Percentiles rank a stretch among this genome's conserved stretches.
These are phyloP conservation scores for Ganoderma leucocontextum DNA, from an alignment of 1,284 basidiomycete species.

Conservation along the genomic window DNA sequence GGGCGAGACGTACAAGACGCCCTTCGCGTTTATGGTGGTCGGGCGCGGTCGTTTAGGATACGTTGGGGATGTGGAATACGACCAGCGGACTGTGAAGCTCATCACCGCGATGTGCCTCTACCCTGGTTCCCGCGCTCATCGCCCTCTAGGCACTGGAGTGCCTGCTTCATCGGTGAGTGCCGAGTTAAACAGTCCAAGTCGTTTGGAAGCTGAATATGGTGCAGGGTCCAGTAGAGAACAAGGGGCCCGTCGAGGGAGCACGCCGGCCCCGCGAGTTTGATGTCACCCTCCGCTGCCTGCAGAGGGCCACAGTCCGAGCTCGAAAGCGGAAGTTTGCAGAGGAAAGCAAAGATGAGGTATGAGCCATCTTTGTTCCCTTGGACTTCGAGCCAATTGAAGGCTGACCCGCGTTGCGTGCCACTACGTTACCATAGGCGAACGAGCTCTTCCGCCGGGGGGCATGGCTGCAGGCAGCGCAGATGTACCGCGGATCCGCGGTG, in stretches of 20 bases:
- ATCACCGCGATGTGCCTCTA: conserved; percentile 28
- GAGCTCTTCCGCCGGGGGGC: conserved; percentile 31
- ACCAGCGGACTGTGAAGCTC: conserved; percentile 13
- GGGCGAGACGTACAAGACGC: conserved; percentile 1
- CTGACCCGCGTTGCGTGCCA: background rate
- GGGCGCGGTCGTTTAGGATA: conserved; percentile 30
- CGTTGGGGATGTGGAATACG: conserved; percentile 26
- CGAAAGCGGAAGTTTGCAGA: background rate
- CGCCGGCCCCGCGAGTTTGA: conserved; percentile 3
- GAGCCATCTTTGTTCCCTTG: background rate
- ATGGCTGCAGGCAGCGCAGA: conserved; percentile 35
- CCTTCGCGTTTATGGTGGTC: conserved; percentile 20
- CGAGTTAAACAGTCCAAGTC: background rate
- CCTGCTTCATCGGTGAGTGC: background rate
- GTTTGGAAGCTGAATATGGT: background rate
- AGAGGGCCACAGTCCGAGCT: background rate
- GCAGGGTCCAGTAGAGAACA: conserved; percentile 4
- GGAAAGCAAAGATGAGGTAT: background rate
- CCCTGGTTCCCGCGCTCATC: background rate
- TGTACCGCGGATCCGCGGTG: conserved; percentile 37
- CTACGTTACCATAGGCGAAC: conserved; percentile 36
- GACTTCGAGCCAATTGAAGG: background rate
- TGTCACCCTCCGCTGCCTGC: background rate
- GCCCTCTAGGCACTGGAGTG: background rate
- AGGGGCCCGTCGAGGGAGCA: background rate